phyloP scores from a whole-genome alignment of 805 yeast species.

The Candida sithepensis region DNA sequence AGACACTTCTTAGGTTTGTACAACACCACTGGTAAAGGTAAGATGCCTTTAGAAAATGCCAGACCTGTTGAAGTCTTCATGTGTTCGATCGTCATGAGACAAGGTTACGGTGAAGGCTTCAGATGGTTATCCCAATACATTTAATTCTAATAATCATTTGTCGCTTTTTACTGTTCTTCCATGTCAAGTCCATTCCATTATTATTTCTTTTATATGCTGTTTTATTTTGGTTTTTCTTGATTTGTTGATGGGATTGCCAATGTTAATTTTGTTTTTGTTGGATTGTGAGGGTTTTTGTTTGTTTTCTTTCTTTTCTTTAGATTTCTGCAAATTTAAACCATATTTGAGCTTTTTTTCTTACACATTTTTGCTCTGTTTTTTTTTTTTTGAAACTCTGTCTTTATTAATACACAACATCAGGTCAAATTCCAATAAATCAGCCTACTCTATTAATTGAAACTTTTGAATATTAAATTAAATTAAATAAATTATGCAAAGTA shows the following conservation, averaged over 20 bases:
- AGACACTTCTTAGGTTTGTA: constrained; percentile 85
- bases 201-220: too few species aligned
- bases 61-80: constrained; percentile 95
- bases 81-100: constrained; percentile 98
- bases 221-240: too few species aligned
- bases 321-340: too few species aligned
- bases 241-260: too few species aligned
- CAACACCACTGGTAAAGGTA: constrained; percentile 88
- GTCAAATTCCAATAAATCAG: too few species aligned
- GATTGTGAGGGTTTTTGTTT: neutral
- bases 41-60: constrained; percentile 54
- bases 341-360: neutral
- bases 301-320: neutral
- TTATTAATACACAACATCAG: too few species aligned
- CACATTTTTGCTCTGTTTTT: neutral
- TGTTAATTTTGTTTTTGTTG: neutral
- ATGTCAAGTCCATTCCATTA: too few species aligned
- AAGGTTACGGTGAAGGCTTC: constrained; percentile 97
- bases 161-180: too few species aligned
- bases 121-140: constrained; percentile 97
- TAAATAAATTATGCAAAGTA: neutral
- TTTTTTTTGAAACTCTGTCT: neutral
- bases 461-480: too few species aligned
- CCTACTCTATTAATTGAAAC: too few species aligned
- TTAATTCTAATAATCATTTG: constrained; percentile 29